phyloP scores from a whole-genome alignment of 225 moss, liverwort and hornwort genomes.

The Straminergon stramineum region DNA sequence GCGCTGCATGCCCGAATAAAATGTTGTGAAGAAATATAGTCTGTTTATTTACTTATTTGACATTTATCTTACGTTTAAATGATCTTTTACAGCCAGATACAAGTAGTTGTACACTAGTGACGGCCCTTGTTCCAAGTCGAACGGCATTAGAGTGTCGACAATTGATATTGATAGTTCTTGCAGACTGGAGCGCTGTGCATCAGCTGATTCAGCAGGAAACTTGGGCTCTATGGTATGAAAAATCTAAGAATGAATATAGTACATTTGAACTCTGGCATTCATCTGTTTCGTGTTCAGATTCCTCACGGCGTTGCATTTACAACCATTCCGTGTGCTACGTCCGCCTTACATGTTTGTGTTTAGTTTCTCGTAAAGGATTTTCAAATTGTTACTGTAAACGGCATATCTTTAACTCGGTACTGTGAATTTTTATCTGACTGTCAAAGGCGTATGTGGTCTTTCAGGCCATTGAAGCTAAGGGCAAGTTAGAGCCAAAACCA shows the following conservation, averaged over 20 bases:
- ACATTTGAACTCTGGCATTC: not conserved
- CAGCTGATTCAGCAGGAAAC: constrained; percentile 13
- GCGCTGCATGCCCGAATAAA: not conserved
- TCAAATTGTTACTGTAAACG: not conserved
- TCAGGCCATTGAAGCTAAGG: constrained; percentile 10
- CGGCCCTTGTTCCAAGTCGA: not conserved
- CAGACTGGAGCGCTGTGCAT: constrained; percentile 10
- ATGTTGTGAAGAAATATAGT: not conserved
- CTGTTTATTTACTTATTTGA: not conserved
- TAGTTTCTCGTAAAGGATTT: not conserved
- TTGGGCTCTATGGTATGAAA: constrained; percentile 2
- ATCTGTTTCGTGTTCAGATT: not conserved
- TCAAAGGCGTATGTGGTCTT: not conserved
- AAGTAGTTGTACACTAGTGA: not conserved
- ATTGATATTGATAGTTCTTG: not conserved
- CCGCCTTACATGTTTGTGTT: not conserved
- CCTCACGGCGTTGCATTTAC: not conserved
- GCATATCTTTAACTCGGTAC: not conserved
- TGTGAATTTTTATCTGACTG: not conserved
- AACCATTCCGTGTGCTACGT: not conserved
- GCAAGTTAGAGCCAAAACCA: constrained; percentile 36
- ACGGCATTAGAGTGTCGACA: not conserved
- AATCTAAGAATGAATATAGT: not conserved
- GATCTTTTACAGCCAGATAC: not conserved
- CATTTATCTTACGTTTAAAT: not conserved